Evolutionary conservation across 176 grass and related monocot species (phyloP), one percentile per base, ranked within the genome.

Genomic region (Thalia dealbata): DNA sequence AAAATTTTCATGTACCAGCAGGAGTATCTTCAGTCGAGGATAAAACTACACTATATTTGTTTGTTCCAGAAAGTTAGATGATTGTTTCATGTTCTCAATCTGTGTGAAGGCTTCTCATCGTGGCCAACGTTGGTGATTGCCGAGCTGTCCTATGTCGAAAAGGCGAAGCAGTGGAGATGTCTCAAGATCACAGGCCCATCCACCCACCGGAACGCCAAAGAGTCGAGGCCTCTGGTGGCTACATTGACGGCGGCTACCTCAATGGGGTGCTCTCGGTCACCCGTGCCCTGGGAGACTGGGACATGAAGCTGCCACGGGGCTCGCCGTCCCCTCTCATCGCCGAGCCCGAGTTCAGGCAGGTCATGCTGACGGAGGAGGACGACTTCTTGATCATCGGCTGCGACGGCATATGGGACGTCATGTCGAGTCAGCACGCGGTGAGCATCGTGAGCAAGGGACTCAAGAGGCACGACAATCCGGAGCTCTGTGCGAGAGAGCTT

Each of bases 41-140:
- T 61, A 24, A n/a, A n/a, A 22, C 11, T n/a, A 61, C 7, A 7
- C 16, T 52, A 45, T 42, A 19, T 28, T 28, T 7, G 23, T 86
- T 28, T 14, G 6, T 1, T 7, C n/a, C n/a, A n/a, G n/a, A n/a
- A n/a, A n/a, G n/a, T n/a, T n/a, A n/a, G n/a, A n/a, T n/a, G 78
- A 44, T 25, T 67, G 5, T 51, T 75, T 56, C 35, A 7, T 75
- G 1, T n/a, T 59, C 61, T 66, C 52, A 25, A 12, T 70, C 32
- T 56, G 4, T 25, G 73, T 80, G 64, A 78, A 97, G 90, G 66
- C 64, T 84, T 64, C 42, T 97, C 14, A 82, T 97, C 56, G 85
- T 97, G 6, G 93, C 93, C 10, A 97, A 97, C 76, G 90, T 81
- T 0, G 93, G 93, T 25, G 93, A 97, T 50, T 97, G 90, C 67